Evolutionary conservation across 495 filamentous ascomycete genomes (phyloP), one percentile per base, ranked within the genome.

Genomic region (Aspergillus affinis): DNA sequence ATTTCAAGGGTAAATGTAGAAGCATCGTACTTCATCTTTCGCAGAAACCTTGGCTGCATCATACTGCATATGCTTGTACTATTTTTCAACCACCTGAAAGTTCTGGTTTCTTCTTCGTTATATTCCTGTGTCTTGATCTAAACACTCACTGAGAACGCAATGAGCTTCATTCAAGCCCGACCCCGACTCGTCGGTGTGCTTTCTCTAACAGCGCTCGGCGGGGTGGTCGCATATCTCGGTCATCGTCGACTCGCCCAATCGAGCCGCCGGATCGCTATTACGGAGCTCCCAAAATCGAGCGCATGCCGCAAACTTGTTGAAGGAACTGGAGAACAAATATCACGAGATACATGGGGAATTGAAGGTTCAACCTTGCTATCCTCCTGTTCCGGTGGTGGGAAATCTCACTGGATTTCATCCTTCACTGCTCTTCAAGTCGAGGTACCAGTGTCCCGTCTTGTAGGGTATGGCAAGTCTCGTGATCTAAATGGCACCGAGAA

Each of bases 261-360:
- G 45, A 54, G 49, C 26, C 57, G 48, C 12, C 18, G 49, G 8
- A 36, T 59, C 48, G 15, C 57, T 19, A 19, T 59, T 7, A 53
- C 57, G 3, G 36, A 59, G 6, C 50, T 59, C 13, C 57, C 57
- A 41, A 47, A 52, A 36, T 48, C 57, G 45, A 64, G 61, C 51
- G 61, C 57, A 45, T 64, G 62, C 51, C 62, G 62, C 21, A 55
- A 54, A 32, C 53, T 64, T 13, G 9, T 64, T 19, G 54, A 60
- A 12, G 54, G 6, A 13, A 23, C 59, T 6, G 19, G 48, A 17
- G 62, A 60, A 46, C 4, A n/a, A 4, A 29, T 29, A 4, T 21
- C 46, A 3, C 57, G 19, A 30, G 48, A 29, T n/a, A 48, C 62
- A 54, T 60, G 58, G 62, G 58, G 62, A 23, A 47, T 47, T 6